Base-by-base conservation (phyloP, 768 basidiomycete genomes). In the Bullera alba region DNA sequence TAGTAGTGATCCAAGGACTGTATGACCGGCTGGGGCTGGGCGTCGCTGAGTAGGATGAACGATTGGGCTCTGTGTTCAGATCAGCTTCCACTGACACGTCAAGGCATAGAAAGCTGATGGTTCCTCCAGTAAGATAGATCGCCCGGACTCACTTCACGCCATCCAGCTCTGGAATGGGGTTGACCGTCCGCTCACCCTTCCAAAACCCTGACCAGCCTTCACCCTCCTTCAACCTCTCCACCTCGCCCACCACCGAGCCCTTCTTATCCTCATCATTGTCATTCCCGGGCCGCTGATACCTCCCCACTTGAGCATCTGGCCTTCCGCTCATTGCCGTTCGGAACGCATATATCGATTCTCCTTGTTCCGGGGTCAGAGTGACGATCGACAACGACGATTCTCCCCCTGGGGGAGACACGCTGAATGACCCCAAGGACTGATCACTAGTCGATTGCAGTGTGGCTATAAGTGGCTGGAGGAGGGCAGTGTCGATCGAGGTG, bases 201-300 rank as follows among this genome's bases (percentile, higher is more conserved):
- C 66, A 68, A 16, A 62, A 28, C 12, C 48, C 58, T 14, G 61
- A 56, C 66, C 63, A 65, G 6, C 60, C 62, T 29, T 53, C 46
- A 30, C 43, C 49, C 14, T 35, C 47, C 27, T 43, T 12, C 2
- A 32, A 21, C 25, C 19, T 39, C 34, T 45, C 45, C 1, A 23
- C 47, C 35, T 60, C 51, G 17, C 63, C 58, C 19, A 46, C 43
- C 27, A 34, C 56, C 7, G 21, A 21, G 4, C 62, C 62, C 36
- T 60, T 63, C 37, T 26, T 14, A 51, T 67, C 63, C 46, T 64
- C 65, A 7, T 27, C 44, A n/a, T 26, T 29, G 1, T 36, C 50
- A 15, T 32, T 28, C 21, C 49, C 39, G 23, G 60, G 60, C 26
- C 66, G 29, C 28, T 65, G 61, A 44, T 48, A 65, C 42, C 60